These are phyloP conservation scores for Samsoniella hepiali DNA, from an alignment of 2,329 filamentous ascomycete species.

Conservation along the genomic window DNA sequence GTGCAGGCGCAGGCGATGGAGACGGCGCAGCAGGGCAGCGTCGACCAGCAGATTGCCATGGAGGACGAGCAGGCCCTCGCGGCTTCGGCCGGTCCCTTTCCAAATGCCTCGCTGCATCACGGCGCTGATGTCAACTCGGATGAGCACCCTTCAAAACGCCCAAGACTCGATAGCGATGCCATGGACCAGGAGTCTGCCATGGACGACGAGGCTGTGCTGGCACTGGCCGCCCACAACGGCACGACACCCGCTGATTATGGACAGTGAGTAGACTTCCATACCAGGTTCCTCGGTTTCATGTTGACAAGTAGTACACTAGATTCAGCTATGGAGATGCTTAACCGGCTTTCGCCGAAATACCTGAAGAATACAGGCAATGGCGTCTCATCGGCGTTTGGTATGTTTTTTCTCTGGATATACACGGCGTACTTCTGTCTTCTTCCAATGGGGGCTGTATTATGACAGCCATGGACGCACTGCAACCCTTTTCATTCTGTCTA, in stretches of 20 bases:
- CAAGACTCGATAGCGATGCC: conserved; percentile 34
- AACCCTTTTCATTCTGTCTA: neutral
- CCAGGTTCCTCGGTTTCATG: too few relatives aligned
- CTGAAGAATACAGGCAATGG: conserved; percentile 2
- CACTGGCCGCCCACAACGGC: conserved; percentile 44
- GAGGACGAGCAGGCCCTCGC: conserved; percentile 14
- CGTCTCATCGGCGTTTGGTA: neutral
- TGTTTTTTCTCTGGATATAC: conserved; percentile 8
- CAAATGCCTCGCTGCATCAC: neutral
- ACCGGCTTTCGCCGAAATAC: neutral
- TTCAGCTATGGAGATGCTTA: conserved; percentile 43
- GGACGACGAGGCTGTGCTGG: conserved; percentile 49
- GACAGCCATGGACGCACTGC: neutral
- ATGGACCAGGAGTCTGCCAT: conserved; percentile 34
- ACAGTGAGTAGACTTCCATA: conserved; percentile 37
- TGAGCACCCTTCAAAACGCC: conserved; percentile 40
- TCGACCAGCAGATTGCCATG: conserved; percentile 6
- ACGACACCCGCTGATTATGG: conserved; percentile 38
- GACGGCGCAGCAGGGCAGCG: neutral
- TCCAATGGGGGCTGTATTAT: neutral
- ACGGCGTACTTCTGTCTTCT: conserved; percentile 4
- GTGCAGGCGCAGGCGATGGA: neutral
- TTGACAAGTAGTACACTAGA: conserved; percentile 26
- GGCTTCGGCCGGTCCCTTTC: neutral
- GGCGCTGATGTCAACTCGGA: conserved; percentile 21